Conservation (phyloP, 176 grass and related monocot genomes). For the Dactylis glomerata region DNA sequence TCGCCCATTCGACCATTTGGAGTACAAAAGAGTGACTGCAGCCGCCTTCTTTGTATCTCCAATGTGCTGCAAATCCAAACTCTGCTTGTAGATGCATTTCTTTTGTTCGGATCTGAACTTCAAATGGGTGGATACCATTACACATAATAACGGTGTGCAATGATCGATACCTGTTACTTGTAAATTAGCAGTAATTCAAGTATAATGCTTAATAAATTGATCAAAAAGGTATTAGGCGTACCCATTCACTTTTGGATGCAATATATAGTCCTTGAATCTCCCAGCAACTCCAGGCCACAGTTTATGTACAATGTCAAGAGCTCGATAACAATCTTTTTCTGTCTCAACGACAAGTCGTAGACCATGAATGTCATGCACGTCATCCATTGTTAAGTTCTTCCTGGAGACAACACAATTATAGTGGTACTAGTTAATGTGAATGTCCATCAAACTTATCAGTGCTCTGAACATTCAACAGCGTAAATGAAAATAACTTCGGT, state of each 20-base stretch:
- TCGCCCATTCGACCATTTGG: slow-evolving; percentile 92
- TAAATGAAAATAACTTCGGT: background rate
- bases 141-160: slow-evolving; percentile 73
- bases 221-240: slow-evolving; percentile 13
- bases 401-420: slow-evolving; percentile 24
- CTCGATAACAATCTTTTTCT: slow-evolving; percentile 79
- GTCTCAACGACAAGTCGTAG: slow-evolving; percentile 83
- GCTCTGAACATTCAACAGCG: background rate
- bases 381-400: slow-evolving; percentile 79
- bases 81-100: slow-evolving; percentile 93
- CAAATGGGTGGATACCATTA: slow-evolving; percentile 59
- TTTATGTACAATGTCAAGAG: slow-evolving; percentile 63
- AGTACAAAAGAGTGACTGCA: slow-evolving; percentile 68
- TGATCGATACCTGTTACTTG: slow-evolving; percentile 60
- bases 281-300: slow-evolving; percentile 62
- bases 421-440: background rate
- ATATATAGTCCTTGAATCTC: slow-evolving; percentile 93
- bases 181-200: slow-evolving; percentile 28
- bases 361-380: slow-evolving; percentile 92
- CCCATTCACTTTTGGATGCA: slow-evolving; percentile 80
- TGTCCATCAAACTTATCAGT: background rate
- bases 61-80: slow-evolving; percentile 87
- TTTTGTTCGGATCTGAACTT: slow-evolving; percentile 91
- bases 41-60: slow-evolving; percentile 91
- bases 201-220: background rate